phyloP scores from a whole-genome alignment of 2,329 filamentous ascomycete species.

The Aspergillus eucalypticola region DNA sequence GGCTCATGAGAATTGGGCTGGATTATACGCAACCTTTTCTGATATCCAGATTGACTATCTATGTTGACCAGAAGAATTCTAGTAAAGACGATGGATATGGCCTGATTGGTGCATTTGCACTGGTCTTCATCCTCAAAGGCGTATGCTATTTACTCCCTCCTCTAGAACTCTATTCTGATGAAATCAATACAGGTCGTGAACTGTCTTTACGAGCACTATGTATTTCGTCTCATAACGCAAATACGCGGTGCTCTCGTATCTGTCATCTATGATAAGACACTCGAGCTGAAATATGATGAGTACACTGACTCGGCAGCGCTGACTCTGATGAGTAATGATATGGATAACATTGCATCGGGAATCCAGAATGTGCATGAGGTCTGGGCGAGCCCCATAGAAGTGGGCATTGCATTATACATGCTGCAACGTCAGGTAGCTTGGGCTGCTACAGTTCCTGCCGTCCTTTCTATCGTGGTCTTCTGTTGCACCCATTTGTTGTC shows the following conservation, averaged over 20 bases:
- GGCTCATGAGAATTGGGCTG: background rate
- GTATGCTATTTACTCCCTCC: too few species aligned
- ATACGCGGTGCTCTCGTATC: constrained; percentile 43
- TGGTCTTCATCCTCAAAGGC: background rate
- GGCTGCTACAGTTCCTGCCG: background rate
- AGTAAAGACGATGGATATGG: background rate
- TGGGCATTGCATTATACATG: background rate
- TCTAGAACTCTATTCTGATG: background rate
- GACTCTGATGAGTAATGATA: constrained; percentile 52
- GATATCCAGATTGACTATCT: background rate
- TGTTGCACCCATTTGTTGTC: background rate
- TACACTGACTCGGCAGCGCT: constrained; percentile 43
- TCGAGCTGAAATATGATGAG: constrained; percentile 32
- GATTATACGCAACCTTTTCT: constrained; percentile 5
- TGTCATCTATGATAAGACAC: constrained; percentile 52
- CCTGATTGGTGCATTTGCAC: background rate
- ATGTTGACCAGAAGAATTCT: background rate
- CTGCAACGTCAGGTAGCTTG: background rate
- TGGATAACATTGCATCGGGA: constrained; percentile 35
- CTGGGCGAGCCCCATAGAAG: constrained; percentile 11
- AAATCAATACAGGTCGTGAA: background rate
- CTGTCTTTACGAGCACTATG: constrained; percentile 3
- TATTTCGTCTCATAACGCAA: background rate
- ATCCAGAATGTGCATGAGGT: constrained; percentile 22
- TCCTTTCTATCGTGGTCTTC: background rate